phyloP scores from a whole-genome alignment of 2,329 filamentous ascomycete species.

The Ustulina deusta region DNA sequence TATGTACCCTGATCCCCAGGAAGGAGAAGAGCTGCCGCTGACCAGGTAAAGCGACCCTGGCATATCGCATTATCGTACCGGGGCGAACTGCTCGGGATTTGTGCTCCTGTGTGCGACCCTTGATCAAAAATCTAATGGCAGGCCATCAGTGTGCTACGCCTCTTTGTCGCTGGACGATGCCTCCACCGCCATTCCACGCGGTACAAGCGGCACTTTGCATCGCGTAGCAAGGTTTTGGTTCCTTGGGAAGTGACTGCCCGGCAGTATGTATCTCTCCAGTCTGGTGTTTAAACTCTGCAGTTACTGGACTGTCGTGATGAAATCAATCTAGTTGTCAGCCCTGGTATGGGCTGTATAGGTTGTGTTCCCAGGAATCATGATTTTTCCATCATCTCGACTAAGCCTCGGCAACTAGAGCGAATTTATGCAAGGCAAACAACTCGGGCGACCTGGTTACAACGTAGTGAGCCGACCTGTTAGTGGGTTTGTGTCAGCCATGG shows the following conservation, averaged over 20 bases:
- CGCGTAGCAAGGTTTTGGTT: slow-evolving; percentile 43
- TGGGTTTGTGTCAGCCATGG: slow-evolving; percentile 18
- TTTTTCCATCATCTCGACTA: slow-evolving; percentile 19
- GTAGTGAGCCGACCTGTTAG: slow-evolving; percentile 13
- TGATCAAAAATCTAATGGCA: slow-evolving; percentile 27
- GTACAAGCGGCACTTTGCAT: slow-evolving; percentile 47
- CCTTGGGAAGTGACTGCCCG: slow-evolving; percentile 42
- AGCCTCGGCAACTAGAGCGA: slow-evolving; percentile 18
- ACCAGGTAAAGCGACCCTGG: slow-evolving; percentile 28
- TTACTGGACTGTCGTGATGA: slow-evolving; percentile 13
- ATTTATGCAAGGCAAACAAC: slow-evolving; percentile 21
- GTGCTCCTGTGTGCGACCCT: slow-evolving; percentile 36
- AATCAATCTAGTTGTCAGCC: slow-evolving; percentile 3
- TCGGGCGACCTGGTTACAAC: slow-evolving; percentile 18
- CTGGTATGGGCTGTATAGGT: slow-evolving; percentile 18
- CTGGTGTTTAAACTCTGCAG: slow-evolving; percentile 28
- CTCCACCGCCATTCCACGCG: slow-evolving; percentile 46
- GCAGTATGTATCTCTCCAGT: slow-evolving; percentile 36
- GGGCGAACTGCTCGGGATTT: slow-evolving; percentile 37
- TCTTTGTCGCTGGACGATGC: slow-evolving; percentile 30
- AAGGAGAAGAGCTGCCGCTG: slow-evolving; percentile 30
- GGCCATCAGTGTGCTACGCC: slow-evolving; percentile 12
- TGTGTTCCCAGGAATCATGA: slow-evolving; percentile 39
- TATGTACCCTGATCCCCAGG: slow-evolving; percentile 33
- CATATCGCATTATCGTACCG: slow-evolving; percentile 38